A percentile compares a stretch with the other conserved stretches of the same genome.
phyloP scores from a whole-genome alignment of 2,329 filamentous ascomycete genomes.

The Byssochlamys sp. region DNA sequence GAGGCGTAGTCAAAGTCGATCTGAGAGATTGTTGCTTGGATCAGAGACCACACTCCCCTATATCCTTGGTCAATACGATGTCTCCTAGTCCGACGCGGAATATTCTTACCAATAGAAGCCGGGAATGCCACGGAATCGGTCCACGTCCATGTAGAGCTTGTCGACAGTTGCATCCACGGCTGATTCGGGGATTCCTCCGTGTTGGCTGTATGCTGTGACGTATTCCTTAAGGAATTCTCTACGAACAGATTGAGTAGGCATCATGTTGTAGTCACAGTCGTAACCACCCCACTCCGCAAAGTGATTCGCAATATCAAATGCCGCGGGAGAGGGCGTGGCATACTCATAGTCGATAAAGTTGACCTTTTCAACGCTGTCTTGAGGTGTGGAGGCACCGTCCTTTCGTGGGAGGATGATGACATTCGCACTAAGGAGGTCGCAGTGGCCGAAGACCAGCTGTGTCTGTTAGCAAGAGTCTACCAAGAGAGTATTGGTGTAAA shows the following conservation, averaged over 20 bases:
- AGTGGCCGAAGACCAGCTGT: conserved; percentile 84
- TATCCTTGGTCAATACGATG: conserved; percentile 22
- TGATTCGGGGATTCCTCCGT: conserved; percentile 27
- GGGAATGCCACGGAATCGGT: conserved; percentile 76
- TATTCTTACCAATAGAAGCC: conserved; percentile 61
- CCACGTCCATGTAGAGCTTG: conserved; percentile 68
- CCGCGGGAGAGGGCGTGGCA: conserved; percentile 82
- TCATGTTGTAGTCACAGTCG: conserved; percentile 76
- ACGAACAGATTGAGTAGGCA: conserved; percentile 69
- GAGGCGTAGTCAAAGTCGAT: conserved; percentile 95
- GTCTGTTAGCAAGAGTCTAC: conserved; percentile 8
- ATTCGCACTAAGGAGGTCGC: conserved; percentile 91
- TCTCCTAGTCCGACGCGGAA: neutral
- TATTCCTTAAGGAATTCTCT: conserved; percentile 77
- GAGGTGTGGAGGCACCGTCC: conserved; percentile 19
- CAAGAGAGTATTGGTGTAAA: conserved; percentile 6
- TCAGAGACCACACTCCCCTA: conserved; percentile 91
- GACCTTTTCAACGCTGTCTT: conserved; percentile 45
- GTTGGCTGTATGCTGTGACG: conserved; percentile 60
- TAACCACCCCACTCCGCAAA: conserved; percentile 98
- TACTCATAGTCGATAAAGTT: conserved; percentile 99
- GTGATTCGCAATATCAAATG: conserved; percentile 95
- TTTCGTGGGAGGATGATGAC: conserved; percentile 64
- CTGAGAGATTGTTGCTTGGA: conserved; percentile 84
- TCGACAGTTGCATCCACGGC: conserved; percentile 54